Conservation (phyloP, 352 stramenopile genomes). For the Lagenidium sp. region DNA sequence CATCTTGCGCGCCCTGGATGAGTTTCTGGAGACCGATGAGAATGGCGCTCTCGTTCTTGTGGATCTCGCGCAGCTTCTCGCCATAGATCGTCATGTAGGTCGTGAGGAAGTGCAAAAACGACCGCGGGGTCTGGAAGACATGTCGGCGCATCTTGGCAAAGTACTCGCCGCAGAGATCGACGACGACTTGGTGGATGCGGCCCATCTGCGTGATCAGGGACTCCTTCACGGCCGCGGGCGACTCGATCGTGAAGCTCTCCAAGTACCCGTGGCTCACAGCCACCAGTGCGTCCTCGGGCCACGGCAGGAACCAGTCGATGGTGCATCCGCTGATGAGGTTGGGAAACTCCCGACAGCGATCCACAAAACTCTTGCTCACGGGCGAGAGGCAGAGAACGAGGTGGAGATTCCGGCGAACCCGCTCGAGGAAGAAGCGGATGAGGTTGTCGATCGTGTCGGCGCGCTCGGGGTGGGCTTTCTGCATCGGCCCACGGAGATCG, state of each 20-base stretch:
- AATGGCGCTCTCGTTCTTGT: constrained; percentile 72
- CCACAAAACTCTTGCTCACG: constrained; percentile 65
- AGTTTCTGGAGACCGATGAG: constrained; percentile 87
- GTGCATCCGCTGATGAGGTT: constrained; percentile 82
- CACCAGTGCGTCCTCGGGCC: constrained; percentile 81
- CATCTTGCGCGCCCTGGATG: constrained; percentile 75
- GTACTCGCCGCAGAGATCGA: constrained; percentile 59
- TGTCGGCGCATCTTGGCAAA: constrained; percentile 67
- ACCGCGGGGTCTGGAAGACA: constrained; percentile 86
- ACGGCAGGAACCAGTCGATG: constrained; percentile 89
- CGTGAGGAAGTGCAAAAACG: constrained; percentile 80
- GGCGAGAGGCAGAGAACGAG: constrained; percentile 85
- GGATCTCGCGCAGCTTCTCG: constrained; percentile 68
- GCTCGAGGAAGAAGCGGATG: constrained; percentile 80
- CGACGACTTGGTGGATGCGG: constrained; percentile 60
- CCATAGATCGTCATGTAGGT: constrained; percentile 74
- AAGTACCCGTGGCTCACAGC: constrained; percentile 79
- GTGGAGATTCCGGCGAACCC: constrained; percentile 79
- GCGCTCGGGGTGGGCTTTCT: constrained; percentile 54
- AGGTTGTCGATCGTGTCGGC: constrained; percentile 78
- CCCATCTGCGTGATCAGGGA: constrained; percentile 66
- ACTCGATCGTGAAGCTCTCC: constrained; percentile 56
- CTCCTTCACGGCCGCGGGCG: constrained; percentile 41
- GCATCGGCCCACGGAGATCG: constrained; percentile 64
- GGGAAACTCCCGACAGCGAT: constrained; percentile 82